These are phyloP conservation scores for Lanmaoa pseudosensibilis DNA, from an alignment of 768 basidiomycete genomes.

Conservation along the genomic window DNA sequence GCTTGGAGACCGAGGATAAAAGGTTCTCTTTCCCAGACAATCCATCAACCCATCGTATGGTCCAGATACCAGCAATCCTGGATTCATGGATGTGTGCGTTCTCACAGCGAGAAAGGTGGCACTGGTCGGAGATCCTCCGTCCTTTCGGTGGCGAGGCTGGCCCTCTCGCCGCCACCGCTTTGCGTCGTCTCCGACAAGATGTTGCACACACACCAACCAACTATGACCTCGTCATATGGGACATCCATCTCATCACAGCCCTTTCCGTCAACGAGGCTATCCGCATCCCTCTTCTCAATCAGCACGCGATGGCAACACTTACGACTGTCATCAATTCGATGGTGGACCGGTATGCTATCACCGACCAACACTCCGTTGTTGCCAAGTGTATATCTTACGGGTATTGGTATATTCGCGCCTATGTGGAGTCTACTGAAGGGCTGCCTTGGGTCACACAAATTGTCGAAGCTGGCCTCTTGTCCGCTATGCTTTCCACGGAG, in stretches of 20 bases:
- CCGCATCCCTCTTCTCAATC: constrained; percentile 24
- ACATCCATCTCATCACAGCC: constrained; percentile 29
- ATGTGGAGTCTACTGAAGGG: constrained; percentile 28
- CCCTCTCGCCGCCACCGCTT: constrained; percentile 22
- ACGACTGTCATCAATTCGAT: constrained; percentile 18
- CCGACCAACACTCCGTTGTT: constrained; percentile 7
- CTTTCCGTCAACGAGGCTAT: constrained; percentile 28
- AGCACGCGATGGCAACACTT: constrained; percentile 19
- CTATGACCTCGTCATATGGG: constrained; percentile 31
- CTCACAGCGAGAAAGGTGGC: constrained; percentile 24
- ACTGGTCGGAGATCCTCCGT: constrained; percentile 27
- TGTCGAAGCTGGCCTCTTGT: constrained; percentile 26
- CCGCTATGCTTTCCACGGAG: constrained; percentile 27
- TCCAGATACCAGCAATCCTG: constrained; percentile 15
- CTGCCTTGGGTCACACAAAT: constrained; percentile 27
- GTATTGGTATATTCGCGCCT: constrained; percentile 32
- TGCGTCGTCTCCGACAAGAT: constrained; percentile 27
- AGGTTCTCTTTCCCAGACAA: constrained; percentile 16
- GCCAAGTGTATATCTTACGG: constrained; percentile 30
- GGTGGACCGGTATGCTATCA: constrained; percentile 7
- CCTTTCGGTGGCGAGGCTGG: constrained; percentile 22
- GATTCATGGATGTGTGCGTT: constrained; percentile 32
- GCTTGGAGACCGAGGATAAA: constrained; percentile 20
- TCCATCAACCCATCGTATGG: constrained; percentile 1
- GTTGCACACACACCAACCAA: constrained; percentile 21